phyloP scores from a whole-genome alignment of 2,329 filamentous ascomycete genomes.

The Onygenales sp. region DNA sequence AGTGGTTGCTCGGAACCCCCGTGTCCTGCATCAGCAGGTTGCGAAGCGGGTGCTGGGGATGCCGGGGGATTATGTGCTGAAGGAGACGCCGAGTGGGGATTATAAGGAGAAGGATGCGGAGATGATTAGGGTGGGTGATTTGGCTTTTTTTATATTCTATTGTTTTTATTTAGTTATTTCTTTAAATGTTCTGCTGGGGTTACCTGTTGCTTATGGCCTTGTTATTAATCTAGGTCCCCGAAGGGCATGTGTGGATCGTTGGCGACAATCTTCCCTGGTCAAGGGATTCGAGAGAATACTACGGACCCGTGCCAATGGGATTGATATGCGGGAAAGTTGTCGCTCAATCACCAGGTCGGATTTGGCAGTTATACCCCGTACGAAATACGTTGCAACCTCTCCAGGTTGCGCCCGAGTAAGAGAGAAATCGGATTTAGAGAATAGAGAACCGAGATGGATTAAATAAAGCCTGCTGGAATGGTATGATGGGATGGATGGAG shows the following conservation, averaged over 20 bases:
- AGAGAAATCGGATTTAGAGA: not conserved
- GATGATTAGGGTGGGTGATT: slow-evolving; percentile 42
- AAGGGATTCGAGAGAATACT: slow-evolving; percentile 67
- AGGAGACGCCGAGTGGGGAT: slow-evolving; percentile 27
- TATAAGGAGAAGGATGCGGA: slow-evolving; percentile 21
- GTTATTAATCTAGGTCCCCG: slow-evolving; percentile 55
- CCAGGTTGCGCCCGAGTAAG: slow-evolving; percentile 14
- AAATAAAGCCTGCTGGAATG: not conserved
- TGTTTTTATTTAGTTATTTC: not conserved
- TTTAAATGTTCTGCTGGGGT: not conserved
- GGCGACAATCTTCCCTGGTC: slow-evolving; percentile 83
- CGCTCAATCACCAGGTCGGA: slow-evolving; percentile 34
- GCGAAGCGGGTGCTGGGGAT: slow-evolving; percentile 73
- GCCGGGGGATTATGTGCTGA: slow-evolving; percentile 50
- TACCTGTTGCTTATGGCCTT: slow-evolving; percentile 2
- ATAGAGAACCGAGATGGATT: too few relatives aligned
- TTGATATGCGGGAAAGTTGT: slow-evolving; percentile 77
- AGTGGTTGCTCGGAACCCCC: slow-evolving; percentile 67
- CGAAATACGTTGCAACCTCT: slow-evolving; percentile 28
- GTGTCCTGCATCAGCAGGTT: slow-evolving; percentile 49
- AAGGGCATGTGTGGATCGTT: slow-evolving; percentile 83
- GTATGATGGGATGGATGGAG: not conserved
- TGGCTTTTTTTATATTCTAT: not conserved
- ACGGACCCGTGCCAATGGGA: slow-evolving; percentile 76
- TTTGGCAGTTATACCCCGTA: slow-evolving; percentile 25